These are phyloP conservation scores for Eutrema yunnanense DNA, from an alignment of 345 rosid genomes.

Conservation along the genomic window DNA sequence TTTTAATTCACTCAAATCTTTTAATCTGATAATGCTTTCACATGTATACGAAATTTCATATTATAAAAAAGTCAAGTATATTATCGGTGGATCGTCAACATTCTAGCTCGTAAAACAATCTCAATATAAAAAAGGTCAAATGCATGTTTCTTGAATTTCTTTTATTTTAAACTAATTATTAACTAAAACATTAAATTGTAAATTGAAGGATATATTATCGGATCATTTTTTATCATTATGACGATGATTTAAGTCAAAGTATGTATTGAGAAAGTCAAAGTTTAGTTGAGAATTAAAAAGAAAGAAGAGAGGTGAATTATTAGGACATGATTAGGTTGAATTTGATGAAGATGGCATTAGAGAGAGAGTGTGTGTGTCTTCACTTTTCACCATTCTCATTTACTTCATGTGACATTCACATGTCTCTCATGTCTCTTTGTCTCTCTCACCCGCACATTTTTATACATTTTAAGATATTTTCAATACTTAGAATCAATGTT, in stretches of 20 bases:
- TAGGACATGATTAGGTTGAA: slow-evolving; percentile 20
- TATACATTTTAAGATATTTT: neutral
- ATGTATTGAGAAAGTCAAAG: slow-evolving; percentile 4
- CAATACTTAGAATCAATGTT: too few species aligned
- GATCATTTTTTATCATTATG: neutral
- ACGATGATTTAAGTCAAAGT: slow-evolving; percentile 5
- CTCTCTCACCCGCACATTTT: neutral
- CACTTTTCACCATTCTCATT: neutral
- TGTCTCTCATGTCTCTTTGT: neutral
- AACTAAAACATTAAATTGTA: neutral
- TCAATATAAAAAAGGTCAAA: neutral
- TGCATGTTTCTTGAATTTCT: neutral
- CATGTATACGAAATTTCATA: slow-evolving; percentile 4
- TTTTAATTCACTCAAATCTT: neutral
- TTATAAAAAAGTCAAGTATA: neutral
- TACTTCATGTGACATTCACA: slow-evolving; percentile 22
- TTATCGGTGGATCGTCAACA: neutral
- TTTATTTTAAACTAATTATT: neutral
- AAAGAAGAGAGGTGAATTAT: slow-evolving; percentile 14
- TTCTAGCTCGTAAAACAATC: neutral
- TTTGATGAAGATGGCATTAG: neutral
- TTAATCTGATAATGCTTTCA: slow-evolving; percentile 12
- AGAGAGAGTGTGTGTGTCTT: neutral
- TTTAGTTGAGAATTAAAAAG: slow-evolving; percentile 12
- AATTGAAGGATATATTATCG: neutral